Percentiles rank a stretch among this genome's conserved stretches.
phyloP scores from a whole-genome alignment of 1,139 yeast genomes.

The Barnettozyma hawaiiensis region DNA sequence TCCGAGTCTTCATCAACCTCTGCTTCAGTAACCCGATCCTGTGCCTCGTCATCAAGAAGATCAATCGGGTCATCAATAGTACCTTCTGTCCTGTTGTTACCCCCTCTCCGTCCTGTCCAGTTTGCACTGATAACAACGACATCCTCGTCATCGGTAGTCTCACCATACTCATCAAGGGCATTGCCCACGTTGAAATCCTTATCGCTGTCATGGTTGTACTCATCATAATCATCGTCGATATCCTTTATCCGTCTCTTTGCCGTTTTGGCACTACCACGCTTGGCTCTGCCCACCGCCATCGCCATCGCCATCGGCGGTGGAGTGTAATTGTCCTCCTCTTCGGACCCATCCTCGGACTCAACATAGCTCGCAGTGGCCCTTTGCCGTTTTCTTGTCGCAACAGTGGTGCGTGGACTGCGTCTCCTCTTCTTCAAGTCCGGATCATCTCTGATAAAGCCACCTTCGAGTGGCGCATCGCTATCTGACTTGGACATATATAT shows the following conservation, averaged over 20 bases:
- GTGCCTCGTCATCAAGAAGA: slow-evolving; percentile 12
- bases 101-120: not conserved
- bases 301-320: too few species aligned
- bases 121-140: slow-evolving; percentile 13
- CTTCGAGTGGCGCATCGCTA: slow-evolving; percentile 19
- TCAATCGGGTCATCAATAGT: slow-evolving; percentile 23
- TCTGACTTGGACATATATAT: slow-evolving; percentile 13
- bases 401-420: not conserved
- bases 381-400: not conserved
- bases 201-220: slow-evolving; percentile 28
- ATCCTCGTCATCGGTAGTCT: slow-evolving; percentile 22
- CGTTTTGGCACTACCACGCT: slow-evolving; percentile 11
- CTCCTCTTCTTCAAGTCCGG: slow-evolving; percentile 20
- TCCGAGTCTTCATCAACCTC: slow-evolving; percentile 20
- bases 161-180: slow-evolving; percentile 13
- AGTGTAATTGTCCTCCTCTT: slow-evolving; percentile 11
- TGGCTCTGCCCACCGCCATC: too few species aligned
- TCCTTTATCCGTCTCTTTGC: slow-evolving; percentile 19
- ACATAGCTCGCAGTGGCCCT: slow-evolving; percentile 12
- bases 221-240: slow-evolving; percentile 31
- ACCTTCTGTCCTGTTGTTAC: not conserved
- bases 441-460: slow-evolving; percentile 25
- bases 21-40: slow-evolving; percentile 12
- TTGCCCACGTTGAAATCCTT: slow-evolving; percentile 15
- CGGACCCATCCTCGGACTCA: slow-evolving; percentile 13